phyloP scores from a whole-genome alignment of 1,284 basidiomycete genomes.

The Papiliotrema nemorosa region DNA sequence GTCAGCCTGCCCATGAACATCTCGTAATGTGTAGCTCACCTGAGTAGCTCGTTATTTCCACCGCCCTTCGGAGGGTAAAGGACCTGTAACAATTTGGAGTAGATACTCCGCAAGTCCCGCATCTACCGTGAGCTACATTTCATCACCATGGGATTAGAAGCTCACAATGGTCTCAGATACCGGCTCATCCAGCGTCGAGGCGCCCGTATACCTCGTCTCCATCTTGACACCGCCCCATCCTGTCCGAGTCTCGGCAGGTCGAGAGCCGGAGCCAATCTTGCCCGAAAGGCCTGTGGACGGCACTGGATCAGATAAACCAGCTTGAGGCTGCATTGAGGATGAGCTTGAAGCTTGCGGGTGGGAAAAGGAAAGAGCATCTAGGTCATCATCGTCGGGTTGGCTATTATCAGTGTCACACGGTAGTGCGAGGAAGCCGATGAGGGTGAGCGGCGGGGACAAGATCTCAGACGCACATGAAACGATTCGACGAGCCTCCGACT shows the following conservation, averaged over 20 bases:
- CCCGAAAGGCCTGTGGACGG: slow-evolving; percentile 58
- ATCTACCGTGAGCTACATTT: slow-evolving; percentile 53
- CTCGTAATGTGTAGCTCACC: slow-evolving; percentile 51
- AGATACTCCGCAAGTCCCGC: slow-evolving; percentile 82
- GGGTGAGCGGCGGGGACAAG: background rate
- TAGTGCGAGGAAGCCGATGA: background rate
- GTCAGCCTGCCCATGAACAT: slow-evolving; percentile 6
- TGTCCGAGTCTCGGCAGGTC: slow-evolving; percentile 27
- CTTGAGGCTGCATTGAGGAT: slow-evolving; percentile 9
- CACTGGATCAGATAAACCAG: slow-evolving; percentile 5
- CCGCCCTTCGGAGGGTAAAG: slow-evolving; percentile 73
- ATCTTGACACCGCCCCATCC: slow-evolving; percentile 69
- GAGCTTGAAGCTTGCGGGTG: slow-evolving; percentile 20
- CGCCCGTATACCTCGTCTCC: slow-evolving; percentile 77
- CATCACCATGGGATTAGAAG: slow-evolving; percentile 10
- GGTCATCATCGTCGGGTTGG: slow-evolving; percentile 50
- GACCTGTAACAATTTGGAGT: slow-evolving; percentile 86
- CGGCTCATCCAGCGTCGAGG: slow-evolving; percentile 86
- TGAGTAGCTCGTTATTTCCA: slow-evolving; percentile 70
- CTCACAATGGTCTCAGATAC: slow-evolving; percentile 81
- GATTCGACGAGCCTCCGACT: slow-evolving; percentile 18
- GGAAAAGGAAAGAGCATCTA: slow-evolving; percentile 47
- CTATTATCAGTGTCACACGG: slow-evolving; percentile 17
- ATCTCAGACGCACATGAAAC: slow-evolving; percentile 29
- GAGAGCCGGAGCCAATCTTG: slow-evolving; percentile 62